Conservation (phyloP, 225 moss, liverwort and hornwort species). For the Antitrichia curtipendula region DNA sequence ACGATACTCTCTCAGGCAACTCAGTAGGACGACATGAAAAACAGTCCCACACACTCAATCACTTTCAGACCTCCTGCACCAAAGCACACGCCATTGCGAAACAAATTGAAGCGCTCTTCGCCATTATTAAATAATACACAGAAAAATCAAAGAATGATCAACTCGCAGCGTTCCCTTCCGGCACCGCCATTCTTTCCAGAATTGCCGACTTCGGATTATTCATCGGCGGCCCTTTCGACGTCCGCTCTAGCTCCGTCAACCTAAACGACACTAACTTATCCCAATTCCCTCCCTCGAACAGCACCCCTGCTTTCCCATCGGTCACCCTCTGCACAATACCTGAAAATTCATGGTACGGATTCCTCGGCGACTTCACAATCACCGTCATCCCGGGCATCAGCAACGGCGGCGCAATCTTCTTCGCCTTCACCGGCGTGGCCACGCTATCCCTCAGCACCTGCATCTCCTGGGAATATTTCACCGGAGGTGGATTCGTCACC, state of each 20-base stretch:
- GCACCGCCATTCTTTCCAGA: conserved; percentile 21
- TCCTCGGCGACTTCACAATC: conserved; percentile 44
- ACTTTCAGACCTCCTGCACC: not conserved
- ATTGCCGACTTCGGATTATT: conserved; percentile 75
- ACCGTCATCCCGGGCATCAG: conserved; percentile 97
- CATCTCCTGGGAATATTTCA: conserved; percentile 25
- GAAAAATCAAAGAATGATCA: not conserved
- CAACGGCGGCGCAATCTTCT: conserved; percentile 38
- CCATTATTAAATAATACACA: not conserved
- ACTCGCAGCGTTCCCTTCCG: conserved; percentile 12
- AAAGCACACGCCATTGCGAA: not conserved
- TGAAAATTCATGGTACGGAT: conserved; percentile 66
- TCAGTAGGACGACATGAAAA: not conserved
- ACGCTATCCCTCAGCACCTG: conserved; percentile 28
- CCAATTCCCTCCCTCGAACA: conserved; percentile 98
- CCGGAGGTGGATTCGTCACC: conserved; percentile 53
- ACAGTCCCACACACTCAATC: not conserved
- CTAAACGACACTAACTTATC: conserved; percentile 82
- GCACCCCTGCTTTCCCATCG: conserved; percentile 72
- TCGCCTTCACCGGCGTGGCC: conserved; percentile 23
- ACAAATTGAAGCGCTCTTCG: not conserved
- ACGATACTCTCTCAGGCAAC: not conserved
- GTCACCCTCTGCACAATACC: conserved; percentile 97
- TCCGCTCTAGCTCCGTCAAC: conserved; percentile 64
- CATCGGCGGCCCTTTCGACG: conserved; percentile 71